phyloP scores from a whole-genome alignment of 352 stramenopile genomes.

The Pythium brachiatum region DNA sequence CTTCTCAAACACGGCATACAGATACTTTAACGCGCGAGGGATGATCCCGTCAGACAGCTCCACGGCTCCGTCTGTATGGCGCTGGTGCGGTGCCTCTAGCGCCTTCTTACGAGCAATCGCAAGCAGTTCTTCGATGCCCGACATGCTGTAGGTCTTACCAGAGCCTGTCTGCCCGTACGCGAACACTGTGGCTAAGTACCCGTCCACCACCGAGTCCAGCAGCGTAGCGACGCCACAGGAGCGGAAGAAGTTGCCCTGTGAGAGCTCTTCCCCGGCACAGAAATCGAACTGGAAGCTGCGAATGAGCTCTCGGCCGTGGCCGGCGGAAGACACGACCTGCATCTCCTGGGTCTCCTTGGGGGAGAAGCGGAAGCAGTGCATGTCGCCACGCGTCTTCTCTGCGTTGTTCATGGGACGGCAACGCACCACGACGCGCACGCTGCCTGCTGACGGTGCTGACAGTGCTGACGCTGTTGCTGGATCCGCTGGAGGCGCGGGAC shows the following conservation, averaged over 20 bases:
- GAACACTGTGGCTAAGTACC: constrained; percentile 89
- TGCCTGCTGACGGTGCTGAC: constrained; percentile 17
- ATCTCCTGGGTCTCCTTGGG: constrained; percentile 46
- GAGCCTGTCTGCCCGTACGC: constrained; percentile 94
- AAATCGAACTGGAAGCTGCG: constrained; percentile 78
- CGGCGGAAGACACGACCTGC: constrained; percentile 47
- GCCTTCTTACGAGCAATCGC: constrained; percentile 28
- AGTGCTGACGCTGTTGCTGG: neutral
- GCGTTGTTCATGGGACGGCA: constrained; percentile 58
- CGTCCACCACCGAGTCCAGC: constrained; percentile 65
- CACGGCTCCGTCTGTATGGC: constrained; percentile 8
- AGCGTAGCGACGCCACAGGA: constrained; percentile 52
- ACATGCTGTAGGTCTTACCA: constrained; percentile 85
- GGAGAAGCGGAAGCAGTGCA: constrained; percentile 51
- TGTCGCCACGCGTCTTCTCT: constrained; percentile 49
- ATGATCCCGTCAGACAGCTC: constrained; percentile 69
- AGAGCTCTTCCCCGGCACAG: constrained; percentile 60
- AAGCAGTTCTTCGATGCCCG: constrained; percentile 64
- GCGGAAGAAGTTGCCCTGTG: constrained; percentile 64
- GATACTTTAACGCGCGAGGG: constrained; percentile 65
- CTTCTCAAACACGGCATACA: constrained; percentile 50
- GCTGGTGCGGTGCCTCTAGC: constrained; percentile 5
- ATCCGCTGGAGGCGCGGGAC: neutral
- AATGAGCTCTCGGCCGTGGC: constrained; percentile 54
- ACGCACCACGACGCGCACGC: constrained; percentile 60